Percentiles rank a stretch among this genome's conserved stretches.
Conservation (phyloP, 768 basidiomycete species). For the Tricholomella constricta region DNA sequence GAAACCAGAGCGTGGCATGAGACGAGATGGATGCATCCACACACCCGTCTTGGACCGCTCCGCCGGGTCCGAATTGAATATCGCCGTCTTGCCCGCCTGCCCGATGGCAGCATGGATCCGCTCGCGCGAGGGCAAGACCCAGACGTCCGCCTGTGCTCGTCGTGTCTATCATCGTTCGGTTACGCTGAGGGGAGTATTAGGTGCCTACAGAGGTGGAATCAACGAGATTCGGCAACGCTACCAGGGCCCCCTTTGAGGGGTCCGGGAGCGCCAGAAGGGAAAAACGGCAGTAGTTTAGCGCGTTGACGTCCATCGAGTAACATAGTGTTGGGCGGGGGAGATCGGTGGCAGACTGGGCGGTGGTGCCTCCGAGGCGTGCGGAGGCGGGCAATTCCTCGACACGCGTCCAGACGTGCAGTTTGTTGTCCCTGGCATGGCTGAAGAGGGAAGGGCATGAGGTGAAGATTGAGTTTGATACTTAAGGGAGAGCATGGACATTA, state of each 20-base stretch:
- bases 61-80: slow-evolving; percentile 45
- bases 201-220: slow-evolving; percentile 56
- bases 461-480: background rate
- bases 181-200: background rate
- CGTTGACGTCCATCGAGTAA: slow-evolving; percentile 86
- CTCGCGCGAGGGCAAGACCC: slow-evolving; percentile 67
- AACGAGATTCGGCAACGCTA: slow-evolving; percentile 86
- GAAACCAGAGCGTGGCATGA: background rate
- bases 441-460: slow-evolving; percentile 5
- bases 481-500: slow-evolving; percentile 17
- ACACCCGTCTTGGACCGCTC: slow-evolving; percentile 61
- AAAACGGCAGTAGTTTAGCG: slow-evolving; percentile 92
- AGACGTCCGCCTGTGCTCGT: slow-evolving; percentile 76
- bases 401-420: slow-evolving; percentile 73
- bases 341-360: slow-evolving; percentile 42
- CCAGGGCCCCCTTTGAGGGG: slow-evolving; percentile 42
- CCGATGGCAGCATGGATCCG: slow-evolving; percentile 88
- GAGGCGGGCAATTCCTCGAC: slow-evolving; percentile 45
- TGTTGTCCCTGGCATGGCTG: slow-evolving; percentile 87
- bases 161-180: background rate
- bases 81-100: slow-evolving; percentile 41
- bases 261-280: slow-evolving; percentile 50
- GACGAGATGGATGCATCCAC: background rate
- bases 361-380: slow-evolving; percentile 56
- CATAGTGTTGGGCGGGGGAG: slow-evolving; percentile 51